Conservation (phyloP, 179 eudicot species). For the Beta lomatogona region DNA sequence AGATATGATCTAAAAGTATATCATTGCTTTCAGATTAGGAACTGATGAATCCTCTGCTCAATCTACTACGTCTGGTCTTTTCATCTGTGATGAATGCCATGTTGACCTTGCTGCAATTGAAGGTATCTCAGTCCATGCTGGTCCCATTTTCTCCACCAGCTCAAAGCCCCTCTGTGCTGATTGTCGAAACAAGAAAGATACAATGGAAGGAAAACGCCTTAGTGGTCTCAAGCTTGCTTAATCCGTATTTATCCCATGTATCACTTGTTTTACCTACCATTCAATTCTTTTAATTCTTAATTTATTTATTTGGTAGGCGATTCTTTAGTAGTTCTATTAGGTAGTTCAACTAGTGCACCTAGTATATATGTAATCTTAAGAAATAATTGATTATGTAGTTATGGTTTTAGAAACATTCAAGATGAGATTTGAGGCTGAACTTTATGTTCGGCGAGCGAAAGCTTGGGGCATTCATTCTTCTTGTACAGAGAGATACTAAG, state of each 20-base stretch:
- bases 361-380: slow-evolving; percentile 21
- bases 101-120: slow-evolving; percentile 76
- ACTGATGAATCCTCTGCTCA: slow-evolving; percentile 48
- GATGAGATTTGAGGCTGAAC: slow-evolving; percentile 10
- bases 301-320: slow-evolving; percentile 17
- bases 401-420: slow-evolving; percentile 11
- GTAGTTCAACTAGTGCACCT: slow-evolving; percentile 15
- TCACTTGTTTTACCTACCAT: slow-evolving; percentile 1
- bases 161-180: slow-evolving; percentile 75
- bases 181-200: slow-evolving; percentile 82
- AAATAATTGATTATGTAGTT: slow-evolving; percentile 5
- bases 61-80: slow-evolving; percentile 46
- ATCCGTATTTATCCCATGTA: slow-evolving; percentile 3
- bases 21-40: slow-evolving; percentile 58
- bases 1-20: background rate
- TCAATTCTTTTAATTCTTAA: slow-evolving; percentile 35
- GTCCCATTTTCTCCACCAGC: slow-evolving; percentile 84
- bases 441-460: background rate
- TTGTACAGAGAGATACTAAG: slow-evolving; percentile 7
- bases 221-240: slow-evolving; percentile 69
- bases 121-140: slow-evolving; percentile 90
- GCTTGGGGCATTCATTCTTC: background rate
- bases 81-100: slow-evolving; percentile 78
- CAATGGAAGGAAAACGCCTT: slow-evolving; percentile 94
- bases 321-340: slow-evolving; percentile 1